Evolutionary conservation across 192 early-diverging fungal species (phyloP), one percentile per base, ranked within the genome.

Genomic region (Podochytrium sp.): DNA sequence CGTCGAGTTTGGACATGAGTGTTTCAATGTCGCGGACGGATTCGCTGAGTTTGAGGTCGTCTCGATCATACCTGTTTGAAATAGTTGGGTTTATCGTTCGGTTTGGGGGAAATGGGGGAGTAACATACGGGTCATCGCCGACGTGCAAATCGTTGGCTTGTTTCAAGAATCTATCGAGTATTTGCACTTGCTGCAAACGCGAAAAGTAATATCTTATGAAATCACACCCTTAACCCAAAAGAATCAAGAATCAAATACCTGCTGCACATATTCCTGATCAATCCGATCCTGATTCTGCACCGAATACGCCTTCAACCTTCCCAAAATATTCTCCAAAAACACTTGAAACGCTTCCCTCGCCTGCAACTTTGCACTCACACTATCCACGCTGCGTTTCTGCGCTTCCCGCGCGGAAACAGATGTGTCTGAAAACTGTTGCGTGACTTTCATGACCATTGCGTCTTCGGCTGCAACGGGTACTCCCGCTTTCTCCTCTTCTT

Each of bases 271-370:
- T 10, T 73, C 58, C 35, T 49, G 35, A 32, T 73, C 71, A 27
- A 64, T 33, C 0, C 18, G 7, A 12, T 29, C 6, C 23, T 39
- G 10, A 20, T 59, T 63, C 14, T 42, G 39, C 14, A 20, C 18
- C 42, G 33, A 63, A 43, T 60, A 42, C 2, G 27, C 20, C 29
- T 73, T 73, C 40, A 73, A 50, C 37, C 71, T 32, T 30, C 14
- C 56, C 57, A 73, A 27, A 32, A 73, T 73, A 35, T 64, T 73
- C 35, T 73, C 71, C 14, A 73, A 59, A 60, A 73, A 73, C 7
- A 73, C 71, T 49, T 73, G 71, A 60, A 73, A 73, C 7, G 71
- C 71, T 43, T 73, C 71, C 14, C 71, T 34, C 23, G 71, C 71
- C 35, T 73, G 71, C 25, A 73, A 10, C 30, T 66, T 66, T 18